Evolutionary conservation across 2,329 filamentous ascomycete species (phyloP).

Genomic region (Calonectria honghensis): DNA sequence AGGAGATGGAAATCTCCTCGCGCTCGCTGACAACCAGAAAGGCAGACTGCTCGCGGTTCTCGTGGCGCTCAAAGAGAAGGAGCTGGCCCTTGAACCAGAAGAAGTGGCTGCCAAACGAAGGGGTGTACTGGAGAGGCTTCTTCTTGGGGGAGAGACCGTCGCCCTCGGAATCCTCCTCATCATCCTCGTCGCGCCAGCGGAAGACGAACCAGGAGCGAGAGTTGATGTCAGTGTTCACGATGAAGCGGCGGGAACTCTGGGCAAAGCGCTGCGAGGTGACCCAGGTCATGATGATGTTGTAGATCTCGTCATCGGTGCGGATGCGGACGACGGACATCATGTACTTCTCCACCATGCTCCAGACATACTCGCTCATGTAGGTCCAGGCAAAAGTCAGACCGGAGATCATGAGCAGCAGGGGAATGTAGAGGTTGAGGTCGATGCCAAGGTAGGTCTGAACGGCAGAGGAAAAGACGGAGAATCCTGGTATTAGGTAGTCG

Average conservation of each 20-base stretch:
- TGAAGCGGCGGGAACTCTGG: conserved; percentile 75
- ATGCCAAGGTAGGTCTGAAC: conserved; percentile 75
- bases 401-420: conserved; percentile 71
- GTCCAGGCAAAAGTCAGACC: conserved; percentile 70
- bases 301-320: conserved; percentile 82
- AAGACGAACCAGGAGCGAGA: conserved; percentile 71
- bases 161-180: conserved; percentile 66
- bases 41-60: conserved; percentile 66
- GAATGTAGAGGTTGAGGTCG: conserved; percentile 78
- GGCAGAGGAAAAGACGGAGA: conserved; percentile 73
- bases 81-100: conserved; percentile 79
- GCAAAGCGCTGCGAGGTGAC: conserved; percentile 78
- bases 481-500: conserved; percentile 80
- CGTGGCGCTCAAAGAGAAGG: conserved; percentile 74
- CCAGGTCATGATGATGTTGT: conserved; percentile 84
- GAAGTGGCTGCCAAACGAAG: conserved; percentile 79
- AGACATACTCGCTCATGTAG: conserved; percentile 71
- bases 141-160: conserved; percentile 59
- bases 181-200: conserved; percentile 66
- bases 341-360: conserved; percentile 69
- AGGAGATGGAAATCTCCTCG: conserved; percentile 77
- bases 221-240: conserved; percentile 78
- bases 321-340: conserved; percentile 81
- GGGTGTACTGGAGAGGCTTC: conserved; percentile 77
- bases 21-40: conserved; percentile 68